Base-by-base conservation (phyloP, 768 basidiomycete genomes). In the Mycena rosella region DNA sequence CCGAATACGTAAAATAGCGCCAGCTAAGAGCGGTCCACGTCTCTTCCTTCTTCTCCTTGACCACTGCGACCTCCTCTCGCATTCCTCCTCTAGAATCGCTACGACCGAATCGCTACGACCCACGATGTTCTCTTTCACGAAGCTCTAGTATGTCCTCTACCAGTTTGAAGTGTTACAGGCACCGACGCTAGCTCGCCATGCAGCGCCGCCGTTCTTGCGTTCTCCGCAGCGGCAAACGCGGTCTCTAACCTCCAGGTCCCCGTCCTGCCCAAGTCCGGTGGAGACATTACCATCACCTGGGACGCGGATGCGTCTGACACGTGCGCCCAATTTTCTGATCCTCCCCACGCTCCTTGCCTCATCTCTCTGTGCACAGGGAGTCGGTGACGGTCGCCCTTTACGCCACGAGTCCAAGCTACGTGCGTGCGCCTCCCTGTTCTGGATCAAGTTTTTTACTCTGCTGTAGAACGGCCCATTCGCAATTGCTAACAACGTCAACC, bases 1-100 rank as follows among this genome's bases (percentile, higher is more conserved):
- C 53, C 32, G 5, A 47, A 13, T 29, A 66, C 65, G 65, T 66
- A 66, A 66, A 65, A 60, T 60, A 5, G 32, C 7, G 51, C 65
- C 51, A 66, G 65, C 52, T 15, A 63, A 49, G 30, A 6, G 52
- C 10, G 10, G 20, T 24, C 29, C 63, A 58, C 63, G 56, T 53
- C 9, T 52, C 56, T 22, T 14, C 40, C 57, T 36, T 52, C 56
- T 59, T 26, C 36, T 57, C 49, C 30, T 45, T 10, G 38, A 59
- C 56, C 30, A 59, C 51, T 47, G 30, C 36, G 49, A 20, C 22
- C 38, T 15, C 5, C 13, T 22, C 49, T 11, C 40, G 29, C 18
- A 29, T 30, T 27, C 30, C 29, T 10, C 32, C 22, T 20, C 42
- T 27, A 27, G 17, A 53, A 44, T n/a, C 42, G 42, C 38, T 36